phyloP scores from a whole-genome alignment of 2,329 filamentous ascomycete genomes.

The Tolypocladium endophyticum region DNA sequence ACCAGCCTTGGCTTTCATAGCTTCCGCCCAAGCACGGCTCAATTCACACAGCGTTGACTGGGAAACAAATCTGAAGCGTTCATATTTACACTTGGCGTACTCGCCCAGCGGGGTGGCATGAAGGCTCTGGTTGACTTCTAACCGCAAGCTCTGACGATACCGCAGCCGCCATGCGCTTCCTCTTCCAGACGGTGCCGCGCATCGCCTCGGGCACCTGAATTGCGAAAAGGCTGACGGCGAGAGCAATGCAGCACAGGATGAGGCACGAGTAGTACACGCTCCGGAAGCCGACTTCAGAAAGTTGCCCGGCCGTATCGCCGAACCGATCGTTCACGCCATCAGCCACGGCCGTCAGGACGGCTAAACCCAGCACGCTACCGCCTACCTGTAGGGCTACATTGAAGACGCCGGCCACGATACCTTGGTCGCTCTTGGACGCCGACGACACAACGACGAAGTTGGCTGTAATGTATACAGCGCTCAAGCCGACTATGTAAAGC shows the following conservation, averaged over 20 bases:
- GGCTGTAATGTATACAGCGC: slow-evolving; percentile 1
- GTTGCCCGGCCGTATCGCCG: neutral
- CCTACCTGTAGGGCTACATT: slow-evolving; percentile 1
- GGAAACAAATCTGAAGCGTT: neutral
- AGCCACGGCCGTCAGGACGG: neutral
- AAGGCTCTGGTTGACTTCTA: neutral
- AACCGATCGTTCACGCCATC: neutral
- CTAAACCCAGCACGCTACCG: neutral
- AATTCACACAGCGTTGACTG: too few relatives aligned
- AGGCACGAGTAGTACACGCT: slow-evolving; percentile 2
- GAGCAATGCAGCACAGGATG: neutral
- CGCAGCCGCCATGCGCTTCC: neutral
- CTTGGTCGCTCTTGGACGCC: slow-evolving; percentile 1
- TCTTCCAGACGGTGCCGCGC: neutral
- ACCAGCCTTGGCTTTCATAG: too few relatives aligned
- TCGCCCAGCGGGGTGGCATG: neutral
- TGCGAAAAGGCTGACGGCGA: neutral
- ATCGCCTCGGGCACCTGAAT: neutral
- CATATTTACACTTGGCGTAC: neutral
- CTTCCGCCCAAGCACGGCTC: too few relatives aligned
- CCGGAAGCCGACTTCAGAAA: neutral
- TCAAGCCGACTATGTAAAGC: neutral
- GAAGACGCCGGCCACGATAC: neutral
- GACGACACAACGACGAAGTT: slow-evolving; percentile 1
- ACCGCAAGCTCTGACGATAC: neutral